phyloP scores from a whole-genome alignment of 2,329 filamentous ascomycete genomes.

The Arthrobotrys conoides region DNA sequence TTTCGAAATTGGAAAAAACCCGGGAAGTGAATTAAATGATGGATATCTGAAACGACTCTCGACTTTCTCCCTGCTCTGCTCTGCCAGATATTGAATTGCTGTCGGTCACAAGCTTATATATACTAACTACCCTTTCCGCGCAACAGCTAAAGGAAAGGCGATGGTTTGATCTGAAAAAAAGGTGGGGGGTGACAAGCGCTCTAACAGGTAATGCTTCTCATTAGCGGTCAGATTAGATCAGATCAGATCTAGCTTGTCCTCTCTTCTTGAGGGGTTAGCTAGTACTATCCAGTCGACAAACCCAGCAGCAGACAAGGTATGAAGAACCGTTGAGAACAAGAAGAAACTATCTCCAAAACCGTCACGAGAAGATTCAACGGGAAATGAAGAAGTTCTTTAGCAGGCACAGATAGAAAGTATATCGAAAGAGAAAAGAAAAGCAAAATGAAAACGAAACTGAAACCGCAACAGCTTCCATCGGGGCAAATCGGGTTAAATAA shows the following conservation, averaged over 20 bases:
- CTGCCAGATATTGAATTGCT: neutral
- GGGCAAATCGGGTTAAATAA: slow-evolving; percentile 40
- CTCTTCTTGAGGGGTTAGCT: slow-evolving; percentile 2
- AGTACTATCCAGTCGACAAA: slow-evolving; percentile 11
- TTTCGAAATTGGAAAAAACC: neutral
- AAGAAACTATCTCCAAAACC: neutral
- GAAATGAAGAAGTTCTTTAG: neutral
- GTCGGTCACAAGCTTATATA: neutral
- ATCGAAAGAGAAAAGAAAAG: slow-evolving; percentile 1
- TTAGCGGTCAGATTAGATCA: neutral
- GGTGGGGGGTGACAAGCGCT: slow-evolving; percentile 14
- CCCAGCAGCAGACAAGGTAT: slow-evolving; percentile 11
- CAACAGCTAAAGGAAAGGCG: neutral
- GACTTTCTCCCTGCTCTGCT: no score
- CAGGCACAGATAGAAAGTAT: neutral
- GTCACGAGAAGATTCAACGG: neutral
- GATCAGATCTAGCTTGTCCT: slow-evolving; percentile 2
- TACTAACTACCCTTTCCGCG: neutral
- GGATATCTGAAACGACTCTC: neutral
- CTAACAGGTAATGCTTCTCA: neutral
- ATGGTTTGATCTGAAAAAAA: slow-evolving; percentile 8
- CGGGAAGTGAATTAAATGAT: neutral
- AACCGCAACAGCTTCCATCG: slow-evolving; percentile 5
- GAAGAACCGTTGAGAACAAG: neutral
- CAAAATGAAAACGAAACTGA: neutral